These are phyloP conservation scores for Clonostachys byssicola DNA, from an alignment of 2,329 filamentous ascomycete genomes.

Conservation along the genomic window DNA sequence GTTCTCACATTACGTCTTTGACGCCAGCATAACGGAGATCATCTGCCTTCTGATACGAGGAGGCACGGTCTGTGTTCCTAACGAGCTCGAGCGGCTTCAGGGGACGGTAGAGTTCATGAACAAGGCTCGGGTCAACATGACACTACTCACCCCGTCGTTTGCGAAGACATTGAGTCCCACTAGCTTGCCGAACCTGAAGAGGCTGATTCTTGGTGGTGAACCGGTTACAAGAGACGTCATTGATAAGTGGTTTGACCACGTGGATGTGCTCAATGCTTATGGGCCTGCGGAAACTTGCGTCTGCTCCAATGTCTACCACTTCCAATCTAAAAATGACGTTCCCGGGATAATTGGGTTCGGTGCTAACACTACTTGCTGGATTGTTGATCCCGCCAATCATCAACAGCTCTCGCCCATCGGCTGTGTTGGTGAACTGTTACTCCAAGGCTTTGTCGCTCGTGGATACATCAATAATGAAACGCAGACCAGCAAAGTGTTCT, in stretches of 20 bases:
- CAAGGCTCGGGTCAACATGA: neutral
- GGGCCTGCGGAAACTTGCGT: conserved; percentile 10
- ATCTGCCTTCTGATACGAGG: conserved; percentile 10
- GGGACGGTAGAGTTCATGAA: neutral
- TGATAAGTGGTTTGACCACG: conserved; percentile 7
- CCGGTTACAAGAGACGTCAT: conserved; percentile 6
- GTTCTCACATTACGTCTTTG: conserved; percentile 45
- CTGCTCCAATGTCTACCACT: neutral
- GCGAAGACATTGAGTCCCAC: conserved; percentile 1
- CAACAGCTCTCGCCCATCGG: conserved; percentile 13
- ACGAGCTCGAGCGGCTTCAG: conserved; percentile 8
- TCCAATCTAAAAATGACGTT: neutral
- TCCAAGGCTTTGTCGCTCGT: conserved; percentile 46
- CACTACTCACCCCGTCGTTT: conserved; percentile 1
- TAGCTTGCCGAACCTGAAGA: conserved; percentile 1
- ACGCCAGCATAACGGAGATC: conserved; percentile 31
- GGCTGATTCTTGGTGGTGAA: conserved; percentile 7
- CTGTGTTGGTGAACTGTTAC: conserved; percentile 31
- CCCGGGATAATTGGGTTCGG: conserved; percentile 1
- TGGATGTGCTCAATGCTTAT: conserved; percentile 6
- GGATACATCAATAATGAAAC: conserved; percentile 48
- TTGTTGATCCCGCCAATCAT: conserved; percentile 7
- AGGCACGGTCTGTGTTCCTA: conserved; percentile 12
- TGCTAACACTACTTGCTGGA: conserved; percentile 4
- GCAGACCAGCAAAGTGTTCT: conserved; percentile 45